Conservation (phyloP, 2,329 filamentous ascomycete genomes). For the Helminthosporium solani region DNA sequence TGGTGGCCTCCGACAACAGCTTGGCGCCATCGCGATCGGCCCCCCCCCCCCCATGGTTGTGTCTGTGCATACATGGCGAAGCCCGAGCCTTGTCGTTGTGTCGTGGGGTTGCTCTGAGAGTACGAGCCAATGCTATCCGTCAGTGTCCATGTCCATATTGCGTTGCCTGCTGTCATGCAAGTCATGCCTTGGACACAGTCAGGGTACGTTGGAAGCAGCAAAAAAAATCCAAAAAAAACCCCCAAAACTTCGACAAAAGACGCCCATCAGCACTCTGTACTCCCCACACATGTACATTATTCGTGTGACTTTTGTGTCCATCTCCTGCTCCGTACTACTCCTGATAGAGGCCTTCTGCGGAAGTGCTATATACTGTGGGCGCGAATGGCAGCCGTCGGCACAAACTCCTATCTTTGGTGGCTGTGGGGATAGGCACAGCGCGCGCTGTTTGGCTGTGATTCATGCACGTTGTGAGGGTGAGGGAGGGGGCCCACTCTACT, state of each 20-base stretch:
- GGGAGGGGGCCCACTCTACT: conserved; percentile 1
- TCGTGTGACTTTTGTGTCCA: too few species aligned
- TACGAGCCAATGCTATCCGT: conserved; percentile 10
- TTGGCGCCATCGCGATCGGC: conserved; percentile 36
- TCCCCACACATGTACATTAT: too few species aligned
- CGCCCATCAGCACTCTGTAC: too few species aligned
- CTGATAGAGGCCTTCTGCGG: too few species aligned
- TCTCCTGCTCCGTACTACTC: too few species aligned
- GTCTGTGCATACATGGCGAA: conserved; percentile 3
- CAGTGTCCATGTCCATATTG: too few species aligned
- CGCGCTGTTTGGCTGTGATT: conserved; percentile 8
- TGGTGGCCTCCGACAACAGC: conserved; percentile 8
- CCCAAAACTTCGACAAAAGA: too few species aligned
- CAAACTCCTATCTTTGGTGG: conserved; percentile 8
- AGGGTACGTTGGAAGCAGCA: too few species aligned
- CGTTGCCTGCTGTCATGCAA: neutral
- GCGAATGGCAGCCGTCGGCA: conserved; percentile 12
- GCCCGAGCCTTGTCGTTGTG: neutral
- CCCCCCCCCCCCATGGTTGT: conserved; percentile 3
- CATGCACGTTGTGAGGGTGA: too few species aligned
- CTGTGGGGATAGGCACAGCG: conserved; percentile 6
- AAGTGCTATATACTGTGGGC: neutral
- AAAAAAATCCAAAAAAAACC: too few species aligned
- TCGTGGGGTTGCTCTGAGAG: conserved; percentile 13
- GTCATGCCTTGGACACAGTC: neutral